Evolutionary conservation across 2,329 filamentous ascomycete species (phyloP).

Genomic region (Ophidiomyces ophidiicola): DNA sequence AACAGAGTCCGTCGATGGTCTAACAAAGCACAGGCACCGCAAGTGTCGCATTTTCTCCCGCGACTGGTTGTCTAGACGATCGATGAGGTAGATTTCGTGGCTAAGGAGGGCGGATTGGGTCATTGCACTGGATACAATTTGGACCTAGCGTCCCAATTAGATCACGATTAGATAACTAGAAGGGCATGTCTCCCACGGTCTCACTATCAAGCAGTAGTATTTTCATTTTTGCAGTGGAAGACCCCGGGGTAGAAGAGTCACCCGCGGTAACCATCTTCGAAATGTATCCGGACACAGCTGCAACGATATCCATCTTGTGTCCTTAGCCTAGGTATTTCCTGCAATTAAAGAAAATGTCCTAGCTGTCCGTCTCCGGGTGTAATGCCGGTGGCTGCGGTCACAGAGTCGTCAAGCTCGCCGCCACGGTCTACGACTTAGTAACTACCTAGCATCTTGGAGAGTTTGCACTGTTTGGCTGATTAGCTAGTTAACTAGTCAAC

Average conservation of each 20-base stretch:
- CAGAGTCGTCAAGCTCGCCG: too few relatives aligned
- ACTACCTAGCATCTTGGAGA: too few relatives aligned
- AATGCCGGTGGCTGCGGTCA: too few relatives aligned
- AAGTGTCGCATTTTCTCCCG: constrained; percentile 98
- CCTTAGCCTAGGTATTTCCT: too few relatives aligned
- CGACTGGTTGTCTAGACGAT: constrained; percentile 77
- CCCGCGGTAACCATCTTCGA: constrained; percentile 85
- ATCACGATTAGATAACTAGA: constrained; percentile 18
- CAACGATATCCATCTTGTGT: constrained; percentile 74
- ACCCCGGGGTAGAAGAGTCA: constrained; percentile 51
- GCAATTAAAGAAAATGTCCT: too few relatives aligned
- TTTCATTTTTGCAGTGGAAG: constrained; percentile 88
- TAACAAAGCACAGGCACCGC: constrained; percentile 81
- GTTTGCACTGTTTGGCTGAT: too few relatives aligned
- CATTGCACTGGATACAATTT: constrained; percentile 86
- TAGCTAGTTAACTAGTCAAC: too few relatives aligned
- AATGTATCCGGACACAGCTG: constrained; percentile 88
- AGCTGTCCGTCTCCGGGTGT: too few relatives aligned
- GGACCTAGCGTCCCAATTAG: constrained; percentile 51
- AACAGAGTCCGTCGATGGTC: constrained; percentile 83
- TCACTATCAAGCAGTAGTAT: constrained; percentile 86
- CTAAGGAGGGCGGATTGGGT: constrained; percentile 91
- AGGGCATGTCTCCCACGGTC: constrained; percentile 51
- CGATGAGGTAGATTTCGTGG: constrained; percentile 95
- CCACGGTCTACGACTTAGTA: too few relatives aligned